These are phyloP conservation scores for Acer negundo DNA, from an alignment of 345 rosid species.

Conservation along the genomic window DNA sequence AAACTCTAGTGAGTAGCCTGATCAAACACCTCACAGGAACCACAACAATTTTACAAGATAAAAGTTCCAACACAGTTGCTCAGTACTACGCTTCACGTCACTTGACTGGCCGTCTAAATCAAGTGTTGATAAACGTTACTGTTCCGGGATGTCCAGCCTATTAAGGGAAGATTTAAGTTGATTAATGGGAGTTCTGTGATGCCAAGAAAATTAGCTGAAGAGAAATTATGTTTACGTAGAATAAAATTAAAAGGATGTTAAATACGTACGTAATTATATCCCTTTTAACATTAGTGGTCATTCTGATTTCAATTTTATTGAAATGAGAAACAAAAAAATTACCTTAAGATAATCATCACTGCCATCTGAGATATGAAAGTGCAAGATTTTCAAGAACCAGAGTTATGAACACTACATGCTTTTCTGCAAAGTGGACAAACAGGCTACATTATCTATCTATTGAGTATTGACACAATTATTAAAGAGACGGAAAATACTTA, in stretches of 20 bases:
- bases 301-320: neutral
- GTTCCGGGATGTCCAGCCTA: slow-evolving; percentile 24
- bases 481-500: too few species aligned
- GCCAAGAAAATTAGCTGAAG: too few species aligned
- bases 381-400: slow-evolving; percentile 92
- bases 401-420: slow-evolving; percentile 64
- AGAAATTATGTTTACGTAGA: too few species aligned
- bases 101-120: slow-evolving; percentile 35
- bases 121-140: slow-evolving; percentile 48
- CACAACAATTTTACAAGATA: neutral
- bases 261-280: too few species aligned
- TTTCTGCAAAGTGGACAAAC: slow-evolving; percentile 56
- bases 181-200: too few species aligned
- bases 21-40: slow-evolving; percentile 2
- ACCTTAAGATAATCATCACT: slow-evolving; percentile 99
- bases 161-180: too few species aligned
- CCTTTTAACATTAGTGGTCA: too few species aligned
- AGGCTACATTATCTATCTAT: too few species aligned
- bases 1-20: slow-evolving; percentile 36
- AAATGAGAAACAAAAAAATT: slow-evolving; percentile 22
- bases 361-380: slow-evolving; percentile 70
- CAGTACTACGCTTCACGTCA: slow-evolving; percentile 47
- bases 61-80: slow-evolving; percentile 32
- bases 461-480: too few species aligned
- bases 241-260: too few species aligned